Percentiles rank a stretch among this genome's conserved stretches.
These are phyloP conservation scores for Penicillium sp. DNA, from an alignment of 2,329 filamentous ascomycete genomes.

Conservation along the genomic window DNA sequence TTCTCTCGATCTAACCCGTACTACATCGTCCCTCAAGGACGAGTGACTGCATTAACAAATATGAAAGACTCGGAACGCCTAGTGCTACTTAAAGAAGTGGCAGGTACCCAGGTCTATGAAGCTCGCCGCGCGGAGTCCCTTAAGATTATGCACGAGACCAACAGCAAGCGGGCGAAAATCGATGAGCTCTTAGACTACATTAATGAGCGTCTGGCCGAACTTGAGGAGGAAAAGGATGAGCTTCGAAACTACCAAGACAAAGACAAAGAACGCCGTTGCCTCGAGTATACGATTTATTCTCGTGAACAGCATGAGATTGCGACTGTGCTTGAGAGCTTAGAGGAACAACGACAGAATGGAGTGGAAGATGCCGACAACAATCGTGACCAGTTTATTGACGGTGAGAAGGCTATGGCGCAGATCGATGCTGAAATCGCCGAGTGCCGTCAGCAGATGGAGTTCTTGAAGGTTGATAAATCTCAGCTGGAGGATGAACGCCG, in stretches of 20 bases:
- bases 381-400: conserved; percentile 71
- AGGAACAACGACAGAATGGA: conserved; percentile 76
- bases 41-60: conserved; percentile 92
- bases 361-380: conserved; percentile 82
- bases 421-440: conserved; percentile 79
- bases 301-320: conserved; percentile 81
- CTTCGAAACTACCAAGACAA: conserved; percentile 91
- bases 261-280: conserved; percentile 83
- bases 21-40: conserved; percentile 97
- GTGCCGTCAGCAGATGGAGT: conserved; percentile 77
- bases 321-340: conserved; percentile 76
- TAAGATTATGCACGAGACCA: conserved; percentile 96
- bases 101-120: conserved; percentile 96
- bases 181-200: conserved; percentile 91
- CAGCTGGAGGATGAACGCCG: conserved; percentile 89
- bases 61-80: conserved; percentile 96
- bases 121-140: conserved; percentile 84
- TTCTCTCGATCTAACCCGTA: conserved; percentile 98
- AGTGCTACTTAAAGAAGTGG: conserved; percentile 93
- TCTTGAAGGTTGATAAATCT: conserved; percentile 78
- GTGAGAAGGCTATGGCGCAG: conserved; percentile 74
- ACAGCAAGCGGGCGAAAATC: conserved; percentile 91
- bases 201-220: conserved; percentile 80
- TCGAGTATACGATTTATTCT: conserved; percentile 93
- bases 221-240: conserved; percentile 97